phyloP scores from a whole-genome alignment of 2,329 filamentous ascomycete species.

The Exophiala bonariae region DNA sequence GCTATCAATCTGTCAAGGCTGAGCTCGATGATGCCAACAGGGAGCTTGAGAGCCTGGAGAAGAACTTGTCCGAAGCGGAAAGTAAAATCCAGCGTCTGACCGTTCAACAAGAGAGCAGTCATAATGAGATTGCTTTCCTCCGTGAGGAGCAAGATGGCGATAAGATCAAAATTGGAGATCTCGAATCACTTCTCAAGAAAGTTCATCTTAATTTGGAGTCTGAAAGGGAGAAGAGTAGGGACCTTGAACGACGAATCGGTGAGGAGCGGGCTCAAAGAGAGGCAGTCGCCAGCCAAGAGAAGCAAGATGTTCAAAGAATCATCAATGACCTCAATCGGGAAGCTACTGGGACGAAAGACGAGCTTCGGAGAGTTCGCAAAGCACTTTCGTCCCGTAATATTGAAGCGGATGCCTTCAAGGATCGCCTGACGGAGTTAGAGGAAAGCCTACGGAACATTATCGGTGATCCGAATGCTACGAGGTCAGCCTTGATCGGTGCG shows the following conservation, averaged over 20 bases:
- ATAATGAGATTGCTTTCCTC: slow-evolving; percentile 90
- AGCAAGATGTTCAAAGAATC: slow-evolving; percentile 91
- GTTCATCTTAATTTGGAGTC: slow-evolving; percentile 79
- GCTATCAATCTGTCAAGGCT: slow-evolving; percentile 78
- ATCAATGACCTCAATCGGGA: slow-evolving; percentile 91
- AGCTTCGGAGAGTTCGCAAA: slow-evolving; percentile 78
- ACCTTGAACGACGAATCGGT: slow-evolving; percentile 72
- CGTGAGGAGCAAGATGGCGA: slow-evolving; percentile 95
- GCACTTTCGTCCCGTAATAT: slow-evolving; percentile 79
- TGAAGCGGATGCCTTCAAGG: slow-evolving; percentile 88
- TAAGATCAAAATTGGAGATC: slow-evolving; percentile 95
- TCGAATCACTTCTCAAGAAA: slow-evolving; percentile 79
- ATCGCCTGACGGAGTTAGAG: slow-evolving; percentile 85
- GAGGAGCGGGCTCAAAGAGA: slow-evolving; percentile 85
- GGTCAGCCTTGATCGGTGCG: slow-evolving; percentile 80
- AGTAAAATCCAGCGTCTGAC: slow-evolving; percentile 84
- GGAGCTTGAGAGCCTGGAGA: slow-evolving; percentile 83
- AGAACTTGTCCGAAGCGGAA: slow-evolving; percentile 79
- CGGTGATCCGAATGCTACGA: slow-evolving; percentile 82
- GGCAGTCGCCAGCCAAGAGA: slow-evolving; percentile 81
- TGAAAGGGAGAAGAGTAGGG: slow-evolving; percentile 73
- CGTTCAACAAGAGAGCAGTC: slow-evolving; percentile 88
- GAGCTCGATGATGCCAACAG: slow-evolving; percentile 81
- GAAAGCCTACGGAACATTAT: slow-evolving; percentile 82
- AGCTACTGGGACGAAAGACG: slow-evolving; percentile 78